A percentile compares a stretch with the other conserved stretches of the same genome.
These are phyloP conservation scores for Cordyceps cateniannulata DNA, from an alignment of 2,329 filamentous ascomycete genomes.

Conservation along the genomic window DNA sequence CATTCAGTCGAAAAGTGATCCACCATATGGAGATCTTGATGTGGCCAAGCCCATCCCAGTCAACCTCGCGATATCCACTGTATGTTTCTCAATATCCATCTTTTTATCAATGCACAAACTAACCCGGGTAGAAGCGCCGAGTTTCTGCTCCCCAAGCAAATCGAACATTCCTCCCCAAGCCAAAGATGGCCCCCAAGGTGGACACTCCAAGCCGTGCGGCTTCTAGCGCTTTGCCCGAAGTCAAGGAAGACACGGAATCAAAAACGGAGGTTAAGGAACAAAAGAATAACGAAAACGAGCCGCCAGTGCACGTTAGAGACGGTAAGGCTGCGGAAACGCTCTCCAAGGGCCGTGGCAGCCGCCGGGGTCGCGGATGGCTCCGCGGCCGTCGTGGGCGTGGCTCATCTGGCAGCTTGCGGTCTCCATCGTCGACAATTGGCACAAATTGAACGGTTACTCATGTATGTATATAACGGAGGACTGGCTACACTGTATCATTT, in stretches of 20 bases:
- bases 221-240: not conserved
- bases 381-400: conserved; percentile 10
- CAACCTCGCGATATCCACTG: not conserved
- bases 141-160: conserved; percentile 8
- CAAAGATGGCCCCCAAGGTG: not conserved
- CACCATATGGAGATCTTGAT: conserved; percentile 23
- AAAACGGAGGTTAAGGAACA: not conserved
- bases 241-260: not conserved
- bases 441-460: not conserved
- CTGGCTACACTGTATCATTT: not conserved
- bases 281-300: conserved; percentile 7
- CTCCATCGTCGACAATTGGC: not conserved
- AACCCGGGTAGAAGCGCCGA: not conserved
- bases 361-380: conserved; percentile 11
- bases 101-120: not conserved
- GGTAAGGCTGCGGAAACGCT: not conserved
- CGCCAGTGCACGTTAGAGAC: not conserved
- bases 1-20: conserved; percentile 43
- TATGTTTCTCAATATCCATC: not conserved
- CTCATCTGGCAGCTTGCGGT: not conserved
- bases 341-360: not conserved
- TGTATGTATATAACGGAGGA: not conserved
- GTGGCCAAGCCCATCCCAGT: not conserved
- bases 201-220: not conserved
- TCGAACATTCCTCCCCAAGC: not conserved